These are phyloP conservation scores for Fusarium temperatum DNA, from an alignment of 2,329 filamentous ascomycete species.

Conservation along the genomic window DNA sequence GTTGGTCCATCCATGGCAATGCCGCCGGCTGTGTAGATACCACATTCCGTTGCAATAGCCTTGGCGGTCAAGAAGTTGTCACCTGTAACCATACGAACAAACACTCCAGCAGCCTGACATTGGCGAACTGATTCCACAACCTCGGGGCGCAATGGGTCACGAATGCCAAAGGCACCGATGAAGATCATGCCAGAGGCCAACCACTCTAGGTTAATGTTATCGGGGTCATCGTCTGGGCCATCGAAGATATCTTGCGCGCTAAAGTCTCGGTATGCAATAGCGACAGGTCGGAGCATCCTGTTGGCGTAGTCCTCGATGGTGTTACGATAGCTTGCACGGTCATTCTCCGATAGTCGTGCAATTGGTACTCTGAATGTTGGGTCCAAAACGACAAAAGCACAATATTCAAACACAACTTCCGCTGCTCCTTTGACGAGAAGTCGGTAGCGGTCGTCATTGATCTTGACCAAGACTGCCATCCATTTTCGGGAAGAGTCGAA, in stretches of 20 bases:
- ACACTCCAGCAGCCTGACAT: slow-evolving; percentile 69
- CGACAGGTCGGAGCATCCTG: slow-evolving; percentile 78
- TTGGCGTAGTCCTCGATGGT: slow-evolving; percentile 65
- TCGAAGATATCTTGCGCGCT: slow-evolving; percentile 73
- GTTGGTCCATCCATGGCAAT: slow-evolving; percentile 73
- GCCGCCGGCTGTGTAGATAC: slow-evolving; percentile 68
- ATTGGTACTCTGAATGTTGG: slow-evolving; percentile 49
- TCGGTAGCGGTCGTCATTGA: slow-evolving; percentile 57
- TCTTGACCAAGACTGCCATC: slow-evolving; percentile 64
- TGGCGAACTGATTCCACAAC: slow-evolving; percentile 68
- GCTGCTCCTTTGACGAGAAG: slow-evolving; percentile 67
- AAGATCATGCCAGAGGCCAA: slow-evolving; percentile 72
- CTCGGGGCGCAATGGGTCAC: slow-evolving; percentile 68
- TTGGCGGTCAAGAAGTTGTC: slow-evolving; percentile 66
- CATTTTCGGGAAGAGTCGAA: slow-evolving; percentile 65
- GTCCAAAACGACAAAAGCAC: slow-evolving; percentile 55
- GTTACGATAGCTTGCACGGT: slow-evolving; percentile 45
- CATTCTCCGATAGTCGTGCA: slow-evolving; percentile 44
- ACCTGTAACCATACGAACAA: slow-evolving; percentile 68
- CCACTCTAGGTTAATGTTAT: slow-evolving; percentile 50
- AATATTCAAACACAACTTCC: slow-evolving; percentile 61
- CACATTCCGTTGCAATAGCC: slow-evolving; percentile 71
- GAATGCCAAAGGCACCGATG: slow-evolving; percentile 73
- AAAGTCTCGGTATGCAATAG: slow-evolving; percentile 78
- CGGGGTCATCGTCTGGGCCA: slow-evolving; percentile 48